Base-by-base conservation (phyloP, 2,329 filamentous ascomycete genomes). In the Truncatella angustata region DNA sequence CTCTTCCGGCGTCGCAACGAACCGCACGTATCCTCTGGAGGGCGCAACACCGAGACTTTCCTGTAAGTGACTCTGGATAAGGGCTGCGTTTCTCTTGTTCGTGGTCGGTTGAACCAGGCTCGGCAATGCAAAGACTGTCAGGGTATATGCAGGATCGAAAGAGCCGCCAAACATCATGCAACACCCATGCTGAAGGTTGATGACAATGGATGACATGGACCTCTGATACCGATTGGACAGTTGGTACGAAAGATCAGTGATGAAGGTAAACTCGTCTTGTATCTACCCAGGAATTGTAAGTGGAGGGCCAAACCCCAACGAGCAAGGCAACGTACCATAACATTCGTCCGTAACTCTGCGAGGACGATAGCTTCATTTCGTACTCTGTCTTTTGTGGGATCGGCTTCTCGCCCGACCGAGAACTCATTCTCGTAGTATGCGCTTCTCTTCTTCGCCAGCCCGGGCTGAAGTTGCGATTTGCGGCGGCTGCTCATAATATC, bases 71-170 rank as follows among this genome's bases (percentile, higher is more conserved):
- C 76, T 77, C 64, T 94, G 89, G 3, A 95, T 80, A 16, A 95
- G 71, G n/a, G 80, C 78, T 1, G 90, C 84, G 67, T 93, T 94
- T 56, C 90, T 84, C 66, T 88, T 88, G 72, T 96, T 96, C 49
- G 84, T 90, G 3, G 84, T 80, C 0, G 88, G 82, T 55, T 86
- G 85, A 52, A 94, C 73, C 57, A 90, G 80, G 10, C 77, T 77
- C 1, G 87, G 78, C 9, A 94, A 75, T 1, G 90, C 85, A 32
- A 81, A 86, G 54, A 96, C 81, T 30, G 83, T 87, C 63, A 96
- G 75, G 54, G 86, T 80, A 64, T 96, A 97, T 18, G 90, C 88
- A n/a, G 90, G 87, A 47, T 91, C 87, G 57, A 90, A 87, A 4
- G 84, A 85, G 32, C 86, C 88, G 2, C 83, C 88, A 54, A 93